Percentiles rank a stretch among this genome's conserved stretches.
phyloP scores from a whole-genome alignment of 139 green algal genomes.

The Picochlorum sp. region DNA sequence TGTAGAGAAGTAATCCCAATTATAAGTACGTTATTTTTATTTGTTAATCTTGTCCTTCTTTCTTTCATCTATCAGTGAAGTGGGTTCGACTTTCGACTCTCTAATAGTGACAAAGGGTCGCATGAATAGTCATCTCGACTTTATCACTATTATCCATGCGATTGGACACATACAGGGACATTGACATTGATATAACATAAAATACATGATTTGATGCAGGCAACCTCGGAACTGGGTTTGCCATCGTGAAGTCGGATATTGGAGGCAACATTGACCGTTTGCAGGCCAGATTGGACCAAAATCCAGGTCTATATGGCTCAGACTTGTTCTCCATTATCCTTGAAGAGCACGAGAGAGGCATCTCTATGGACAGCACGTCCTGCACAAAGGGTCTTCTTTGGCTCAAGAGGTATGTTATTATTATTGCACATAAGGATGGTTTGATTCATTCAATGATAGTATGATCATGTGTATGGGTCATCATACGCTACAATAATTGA shows the following conservation, averaged over 20 bases:
- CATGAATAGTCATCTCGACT: too few species aligned
- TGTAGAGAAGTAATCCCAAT: constrained; percentile 42
- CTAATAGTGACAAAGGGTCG: too few species aligned
- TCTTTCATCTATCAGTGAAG: too few species aligned
- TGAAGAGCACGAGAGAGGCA: constrained; percentile 41
- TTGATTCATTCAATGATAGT: not conserved
- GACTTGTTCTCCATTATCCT: constrained; percentile 47
- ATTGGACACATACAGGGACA: too few species aligned
- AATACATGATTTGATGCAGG: constrained; percentile 43
- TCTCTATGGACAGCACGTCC: constrained; percentile 20
- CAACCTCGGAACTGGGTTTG: constrained; percentile 54
- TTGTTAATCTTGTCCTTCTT: not conserved
- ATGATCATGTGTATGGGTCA: not conserved
- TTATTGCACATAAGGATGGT: not conserved
- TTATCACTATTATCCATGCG: too few species aligned
- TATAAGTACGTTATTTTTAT: constrained; percentile 28
- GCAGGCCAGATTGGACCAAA: constrained; percentile 12
- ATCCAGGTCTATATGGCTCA: constrained; percentile 25
- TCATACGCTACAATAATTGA: not conserved
- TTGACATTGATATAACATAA: too few species aligned
- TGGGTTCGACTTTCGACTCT: too few species aligned
- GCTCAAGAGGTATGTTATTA: constrained; percentile 33
- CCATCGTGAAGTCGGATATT: constrained; percentile 50
- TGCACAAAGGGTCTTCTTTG: constrained; percentile 67
- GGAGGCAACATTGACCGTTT: constrained; percentile 61